These are phyloP conservation scores for Solanum tacnaense DNA, from an alignment of 257 asterid species.

Conservation along the genomic window DNA sequence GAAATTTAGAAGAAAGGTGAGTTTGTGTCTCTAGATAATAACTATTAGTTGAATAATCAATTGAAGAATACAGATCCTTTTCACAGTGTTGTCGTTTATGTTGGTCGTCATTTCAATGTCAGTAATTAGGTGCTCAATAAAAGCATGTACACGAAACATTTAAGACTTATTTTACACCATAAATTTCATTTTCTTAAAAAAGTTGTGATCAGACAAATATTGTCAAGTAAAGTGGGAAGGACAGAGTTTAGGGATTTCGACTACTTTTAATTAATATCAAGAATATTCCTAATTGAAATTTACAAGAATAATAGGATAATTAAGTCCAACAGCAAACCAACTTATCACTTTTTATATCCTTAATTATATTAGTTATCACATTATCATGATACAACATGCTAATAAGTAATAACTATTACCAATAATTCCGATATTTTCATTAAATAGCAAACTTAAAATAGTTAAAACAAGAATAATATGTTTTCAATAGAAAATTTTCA, in stretches of 20 bases:
- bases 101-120: too few species aligned
- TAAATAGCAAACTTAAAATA: not conserved
- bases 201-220: not conserved
- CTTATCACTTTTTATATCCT: not conserved
- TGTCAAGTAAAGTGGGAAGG: not conserved
- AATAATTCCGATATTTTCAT: not conserved
- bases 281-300: not conserved
- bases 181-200: not conserved
- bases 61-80: too few species aligned
- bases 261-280: not conserved
- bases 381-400: not conserved
- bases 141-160: too few species aligned
- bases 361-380: not conserved
- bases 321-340: not conserved
- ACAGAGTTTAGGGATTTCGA: not conserved
- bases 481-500: not conserved
- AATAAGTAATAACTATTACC: not conserved
- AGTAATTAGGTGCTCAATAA: too few species aligned
- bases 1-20: rapidly evolving
- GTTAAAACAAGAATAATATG: not conserved
- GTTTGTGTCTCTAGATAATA: too few species aligned
- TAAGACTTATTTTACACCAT: not conserved
- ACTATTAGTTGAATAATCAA: too few species aligned
- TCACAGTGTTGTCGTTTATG: too few species aligned
- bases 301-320: not conserved